Evolutionary conservation across 257 asterid genomes (phyloP).

Genomic region (Fraxinus americana): DNA sequence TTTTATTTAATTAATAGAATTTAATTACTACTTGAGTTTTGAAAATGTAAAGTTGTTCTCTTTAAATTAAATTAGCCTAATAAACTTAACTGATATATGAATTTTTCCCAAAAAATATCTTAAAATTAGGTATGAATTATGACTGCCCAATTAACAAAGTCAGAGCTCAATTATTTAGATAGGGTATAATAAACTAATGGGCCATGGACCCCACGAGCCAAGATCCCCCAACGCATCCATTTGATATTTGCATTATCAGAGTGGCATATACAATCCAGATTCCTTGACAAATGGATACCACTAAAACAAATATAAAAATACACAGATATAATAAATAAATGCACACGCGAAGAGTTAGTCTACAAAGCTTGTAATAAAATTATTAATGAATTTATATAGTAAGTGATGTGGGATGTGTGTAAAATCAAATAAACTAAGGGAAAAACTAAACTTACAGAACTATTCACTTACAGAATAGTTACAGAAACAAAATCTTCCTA

Average conservation of each 20-base stretch:
- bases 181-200: not conserved
- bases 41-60: too few species aligned
- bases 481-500: too few species aligned
- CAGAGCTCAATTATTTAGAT: not conserved
- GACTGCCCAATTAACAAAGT: not conserved
- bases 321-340: not conserved
- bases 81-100: too few species aligned
- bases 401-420: not conserved
- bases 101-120: not conserved
- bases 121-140: not conserved
- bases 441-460: too few species aligned
- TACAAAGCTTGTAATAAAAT: not conserved
- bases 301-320: conserved; percentile 3
- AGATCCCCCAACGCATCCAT: not conserved
- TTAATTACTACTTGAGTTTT: too few species aligned
- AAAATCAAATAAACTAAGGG: not conserved
- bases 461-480: too few species aligned
- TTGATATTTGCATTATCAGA: not conserved
- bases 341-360: not conserved
- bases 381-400: not conserved
- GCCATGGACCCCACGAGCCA: not conserved
- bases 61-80: too few species aligned
- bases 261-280: not conserved
- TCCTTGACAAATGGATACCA: conserved; percentile 2
- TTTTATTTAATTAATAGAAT: too few species aligned